Conservation (phyloP, 2,329 filamentous ascomycete genomes). For the Dactylellina leptospora region DNA sequence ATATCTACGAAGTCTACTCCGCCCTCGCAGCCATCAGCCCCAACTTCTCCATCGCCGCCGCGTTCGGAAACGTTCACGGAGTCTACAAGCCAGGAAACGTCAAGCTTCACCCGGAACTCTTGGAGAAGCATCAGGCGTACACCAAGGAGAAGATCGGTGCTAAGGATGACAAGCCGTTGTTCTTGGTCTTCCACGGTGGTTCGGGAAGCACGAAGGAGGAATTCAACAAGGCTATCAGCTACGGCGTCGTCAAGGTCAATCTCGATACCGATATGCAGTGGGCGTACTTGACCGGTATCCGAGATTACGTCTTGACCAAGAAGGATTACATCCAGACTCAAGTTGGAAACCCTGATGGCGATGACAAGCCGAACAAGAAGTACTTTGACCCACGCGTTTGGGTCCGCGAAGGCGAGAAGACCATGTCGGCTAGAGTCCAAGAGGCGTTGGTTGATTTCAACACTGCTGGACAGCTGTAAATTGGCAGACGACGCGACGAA, state of each 20-base stretch:
- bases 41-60: slow-evolving; percentile 97
- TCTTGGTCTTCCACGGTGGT: slow-evolving; percentile 99
- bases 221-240: slow-evolving; percentile 85
- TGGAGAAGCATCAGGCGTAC: slow-evolving; percentile 94
- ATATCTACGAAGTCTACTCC: slow-evolving; percentile 91
- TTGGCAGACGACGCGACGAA: too few relatives aligned
- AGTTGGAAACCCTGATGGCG: slow-evolving; percentile 94
- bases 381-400: slow-evolving; percentile 89
- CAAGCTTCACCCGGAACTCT: slow-evolving; percentile 92
- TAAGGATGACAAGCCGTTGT: slow-evolving; percentile 87
- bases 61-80: slow-evolving; percentile 98
- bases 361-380: slow-evolving; percentile 99
- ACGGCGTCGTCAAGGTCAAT: slow-evolving; percentile 99
- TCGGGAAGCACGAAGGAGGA: slow-evolving; percentile 91
- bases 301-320: slow-evolving; percentile 92
- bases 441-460: slow-evolving; percentile 93
- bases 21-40: slow-evolving; percentile 84
- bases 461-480: slow-evolving; percentile 78
- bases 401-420: slow-evolving; percentile 97
- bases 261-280: slow-evolving; percentile 75
- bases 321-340: slow-evolving; percentile 89
- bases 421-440: slow-evolving; percentile 82
- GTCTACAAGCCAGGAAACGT: slow-evolving; percentile 99
- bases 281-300: slow-evolving; percentile 89
- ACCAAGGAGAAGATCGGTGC: slow-evolving; percentile 80